Evolutionary conservation across 306 rosid genomes (phyloP), one percentile per base, ranked within the genome.

Genomic region (Pueraria montana): DNA sequence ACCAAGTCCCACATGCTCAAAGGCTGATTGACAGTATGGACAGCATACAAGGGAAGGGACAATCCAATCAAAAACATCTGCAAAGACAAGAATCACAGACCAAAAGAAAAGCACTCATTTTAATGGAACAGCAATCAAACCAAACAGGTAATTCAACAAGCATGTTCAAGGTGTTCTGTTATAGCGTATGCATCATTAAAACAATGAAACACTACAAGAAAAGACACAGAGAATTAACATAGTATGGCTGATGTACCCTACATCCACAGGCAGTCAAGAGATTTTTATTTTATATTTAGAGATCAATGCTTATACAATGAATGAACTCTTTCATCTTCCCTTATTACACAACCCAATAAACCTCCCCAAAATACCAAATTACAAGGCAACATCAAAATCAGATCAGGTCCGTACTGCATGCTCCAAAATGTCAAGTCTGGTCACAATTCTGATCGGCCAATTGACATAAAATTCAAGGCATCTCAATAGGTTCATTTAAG

Each of bases 41-140:
- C 86, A 6, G 56, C 88, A 78, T 92, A 90, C 24, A 96, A 84
- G 11, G 99, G 98, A 77, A 93, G 90, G 62, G 92, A 88, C 76
- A 96, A 20, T 56, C 94, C 92, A 71, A 91, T 86, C 78, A 92
- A 83, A 82, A 96, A 88, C 55, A 93, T 85, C 99, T 96, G 88
- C 86, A 86, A 38, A 80, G 10, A 13, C 49, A 71, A 32, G 72
- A 65, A 42, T 56, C 59, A 52, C 48, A 24, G 14, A 16, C 7
- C 26, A 78, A 27, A 13, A 7, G n/a, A 45, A 66, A n/a, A 76
- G 4, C 67, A 61, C 12, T 7, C 72, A 77, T 64, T 74, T 77
- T 58, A 63, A 56, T 48, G 46, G 26, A 80, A 77, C 23, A 59
- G 10, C 58, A 55, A 26, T 0, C 64, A 59, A 56, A 43, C 26